phyloP scores from a whole-genome alignment of 2,329 filamentous ascomycete genomes.

The Epichloe festucae region DNA sequence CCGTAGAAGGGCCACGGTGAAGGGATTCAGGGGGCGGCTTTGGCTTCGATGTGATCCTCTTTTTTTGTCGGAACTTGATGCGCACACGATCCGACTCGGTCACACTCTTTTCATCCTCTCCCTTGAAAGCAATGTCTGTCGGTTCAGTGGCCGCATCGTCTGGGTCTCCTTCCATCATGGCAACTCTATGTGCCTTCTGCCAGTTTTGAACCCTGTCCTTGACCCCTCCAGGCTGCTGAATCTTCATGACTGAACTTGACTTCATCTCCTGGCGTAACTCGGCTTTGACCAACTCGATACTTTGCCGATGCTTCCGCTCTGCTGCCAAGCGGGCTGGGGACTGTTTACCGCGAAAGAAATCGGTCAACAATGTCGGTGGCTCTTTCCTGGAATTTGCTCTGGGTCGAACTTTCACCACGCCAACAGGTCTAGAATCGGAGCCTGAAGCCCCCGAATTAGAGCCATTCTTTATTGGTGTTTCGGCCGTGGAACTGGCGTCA shows the following conservation, averaged over 20 bases:
- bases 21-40: constrained; percentile 13
- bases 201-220: constrained; percentile 70
- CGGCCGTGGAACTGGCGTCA: background rate
- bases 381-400: constrained; percentile 26
- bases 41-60: constrained; percentile 19
- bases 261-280: constrained; percentile 40
- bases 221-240: constrained; percentile 54
- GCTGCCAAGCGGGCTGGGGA: constrained; percentile 42
- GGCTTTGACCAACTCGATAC: constrained; percentile 45
- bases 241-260: constrained; percentile 42
- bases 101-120: constrained; percentile 44
- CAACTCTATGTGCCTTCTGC: constrained; percentile 66
- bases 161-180: constrained; percentile 39
- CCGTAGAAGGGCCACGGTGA: constrained; percentile 14
- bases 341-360: constrained; percentile 45
- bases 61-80: constrained; percentile 40
- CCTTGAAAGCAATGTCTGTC: constrained; percentile 46
- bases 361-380: constrained; percentile 35
- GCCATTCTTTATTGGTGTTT: constrained; percentile 8
- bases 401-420: constrained; percentile 17
- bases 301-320: constrained; percentile 39
- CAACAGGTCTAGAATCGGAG: constrained; percentile 31
- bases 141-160: constrained; percentile 43
- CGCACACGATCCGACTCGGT: constrained; percentile 47
- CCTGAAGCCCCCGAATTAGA: constrained; percentile 12